These are phyloP conservation scores for Thelonectria discophora DNA, from an alignment of 2,329 filamentous ascomycete species.

Conservation along the genomic window DNA sequence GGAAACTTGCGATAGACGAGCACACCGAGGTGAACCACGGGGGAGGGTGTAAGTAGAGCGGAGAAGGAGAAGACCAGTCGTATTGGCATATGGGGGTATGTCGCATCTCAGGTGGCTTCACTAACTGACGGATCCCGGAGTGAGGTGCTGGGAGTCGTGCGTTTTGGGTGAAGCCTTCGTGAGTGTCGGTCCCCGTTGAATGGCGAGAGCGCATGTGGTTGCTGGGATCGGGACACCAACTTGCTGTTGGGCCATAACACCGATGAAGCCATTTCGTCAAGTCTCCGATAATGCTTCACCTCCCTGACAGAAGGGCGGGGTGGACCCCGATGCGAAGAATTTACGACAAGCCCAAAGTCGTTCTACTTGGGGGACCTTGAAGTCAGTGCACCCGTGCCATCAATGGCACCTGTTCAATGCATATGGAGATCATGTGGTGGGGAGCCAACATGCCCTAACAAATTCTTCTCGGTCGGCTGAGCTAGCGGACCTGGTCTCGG, in stretches of 20 bases:
- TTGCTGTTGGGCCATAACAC: conserved; percentile 6
- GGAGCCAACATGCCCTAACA: conserved; percentile 18
- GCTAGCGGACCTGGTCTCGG: conserved; percentile 24
- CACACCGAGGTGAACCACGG: background rate
- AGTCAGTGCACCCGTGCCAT: background rate
- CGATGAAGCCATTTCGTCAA: conserved; percentile 17
- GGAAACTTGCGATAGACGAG: conserved; percentile 1
- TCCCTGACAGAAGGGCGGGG: background rate
- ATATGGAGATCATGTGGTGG: conserved; percentile 9
- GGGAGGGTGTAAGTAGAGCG: background rate
- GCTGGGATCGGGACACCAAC: conserved; percentile 9
- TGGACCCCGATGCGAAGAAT: conserved; percentile 14
- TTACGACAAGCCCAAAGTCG: conserved; percentile 15
- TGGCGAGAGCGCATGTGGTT: conserved; percentile 15
- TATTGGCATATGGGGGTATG: background rate
- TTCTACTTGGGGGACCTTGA: conserved; percentile 16
- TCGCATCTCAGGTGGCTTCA: conserved; percentile 12
- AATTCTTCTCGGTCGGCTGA: conserved; percentile 40
- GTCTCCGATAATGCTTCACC: background rate
- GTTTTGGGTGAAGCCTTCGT: conserved; percentile 4
- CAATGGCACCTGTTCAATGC: conserved; percentile 11
- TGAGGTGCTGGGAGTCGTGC: conserved; percentile 7
- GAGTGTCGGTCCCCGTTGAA: conserved; percentile 1
- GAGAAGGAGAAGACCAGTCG: background rate
- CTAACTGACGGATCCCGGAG: conserved; percentile 8